phyloP scores from a whole-genome alignment of 805 yeast genomes.

The Torulaspora gathmanii region DNA sequence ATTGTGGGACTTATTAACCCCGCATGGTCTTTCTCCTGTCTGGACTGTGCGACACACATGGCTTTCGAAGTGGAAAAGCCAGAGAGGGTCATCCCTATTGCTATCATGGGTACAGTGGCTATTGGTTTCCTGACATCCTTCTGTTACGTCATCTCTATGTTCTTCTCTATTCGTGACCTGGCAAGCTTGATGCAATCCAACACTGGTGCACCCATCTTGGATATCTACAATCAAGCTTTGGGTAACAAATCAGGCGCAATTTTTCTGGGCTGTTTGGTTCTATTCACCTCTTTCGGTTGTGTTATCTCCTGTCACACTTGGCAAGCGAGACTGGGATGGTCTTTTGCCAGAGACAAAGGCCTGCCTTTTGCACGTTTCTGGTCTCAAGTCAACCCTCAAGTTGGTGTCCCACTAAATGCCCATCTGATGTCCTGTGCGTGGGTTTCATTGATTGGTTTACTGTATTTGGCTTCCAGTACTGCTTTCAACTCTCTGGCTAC shows the following conservation, averaged over 20 bases:
- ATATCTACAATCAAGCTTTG: constrained; percentile 58
- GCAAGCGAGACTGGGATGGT: constrained; percentile 70
- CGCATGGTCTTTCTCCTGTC: constrained; percentile 65
- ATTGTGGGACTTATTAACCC: constrained; percentile 65
- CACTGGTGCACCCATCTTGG: constrained; percentile 62
- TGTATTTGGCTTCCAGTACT: constrained; percentile 61
- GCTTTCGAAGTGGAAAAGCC: constrained; percentile 65
- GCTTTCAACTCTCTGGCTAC: constrained; percentile 65
- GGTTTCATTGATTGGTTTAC: constrained; percentile 52
- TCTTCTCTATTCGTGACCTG: constrained; percentile 56
- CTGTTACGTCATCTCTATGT: constrained; percentile 51
- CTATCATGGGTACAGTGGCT: constrained; percentile 61
- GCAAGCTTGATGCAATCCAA: constrained; percentile 44
- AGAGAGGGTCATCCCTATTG: constrained; percentile 57
- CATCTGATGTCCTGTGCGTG: constrained; percentile 52
- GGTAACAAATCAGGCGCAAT: constrained; percentile 54
- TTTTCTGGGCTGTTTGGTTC: constrained; percentile 46
- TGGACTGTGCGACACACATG: constrained; percentile 69
- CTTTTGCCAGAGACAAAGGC: constrained; percentile 67
- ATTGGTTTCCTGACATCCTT: constrained; percentile 65
- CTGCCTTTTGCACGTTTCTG: constrained; percentile 54
- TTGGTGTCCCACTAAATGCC: constrained; percentile 60
- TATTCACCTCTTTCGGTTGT: constrained; percentile 58
- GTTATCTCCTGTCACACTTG: constrained; percentile 64
- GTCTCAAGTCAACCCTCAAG: constrained; percentile 47